Evolutionary conservation across 2,329 filamentous ascomycete genomes (phyloP), one percentile per base, ranked within the genome.

Genomic region (Fusarium brevicatenulatum): DNA sequence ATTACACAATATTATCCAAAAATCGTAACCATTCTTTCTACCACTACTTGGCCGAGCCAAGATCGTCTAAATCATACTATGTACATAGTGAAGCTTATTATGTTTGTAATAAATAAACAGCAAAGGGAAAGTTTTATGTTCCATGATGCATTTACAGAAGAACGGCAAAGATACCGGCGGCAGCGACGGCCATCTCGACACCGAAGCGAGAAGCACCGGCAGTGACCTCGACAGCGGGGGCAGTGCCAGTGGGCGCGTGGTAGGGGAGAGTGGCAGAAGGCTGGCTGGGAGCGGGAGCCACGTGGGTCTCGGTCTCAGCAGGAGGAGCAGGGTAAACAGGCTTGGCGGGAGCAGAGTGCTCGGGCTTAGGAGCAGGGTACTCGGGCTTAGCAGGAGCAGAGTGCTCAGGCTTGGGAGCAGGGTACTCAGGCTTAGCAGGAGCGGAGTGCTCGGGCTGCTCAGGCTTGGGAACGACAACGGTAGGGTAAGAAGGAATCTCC

Each of bases 121-220:
- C 66, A 59, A 54, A 71, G 76, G 46, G 66, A 71, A 74, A 63
- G 28, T 58, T 64, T 69, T 43, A 62, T 59, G 61, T 66, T 67
- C 67, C 72, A 44, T 64, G 50, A 68, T 55, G 54, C 69, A 68
- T 77, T 80, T 82, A 82, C 70, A 83, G 72, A 57, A 82, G 75
- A 71, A 82, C 58, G 42, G 76, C 80, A 52, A 77, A 77, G 52
- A 81, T 64, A 76, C 78, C 81, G 37, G 76, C 80, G 25, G 79
- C 79, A 49, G 75, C 79, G 55, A 77, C 79, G 52, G 76, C 75
- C 57, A 78, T 64, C 68, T 77, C 75, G 50, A 80, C 62, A 68
- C 77, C 77, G 44, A 82, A 67, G 65, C 79, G 81, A 62, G 76
- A 79, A 57, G 80, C 81, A 59, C 77, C 81, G 52, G 76, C 77